Evolutionary conservation across 331 rosid genomes (phyloP).

Genomic region (Rhamnella rubrinervis): DNA sequence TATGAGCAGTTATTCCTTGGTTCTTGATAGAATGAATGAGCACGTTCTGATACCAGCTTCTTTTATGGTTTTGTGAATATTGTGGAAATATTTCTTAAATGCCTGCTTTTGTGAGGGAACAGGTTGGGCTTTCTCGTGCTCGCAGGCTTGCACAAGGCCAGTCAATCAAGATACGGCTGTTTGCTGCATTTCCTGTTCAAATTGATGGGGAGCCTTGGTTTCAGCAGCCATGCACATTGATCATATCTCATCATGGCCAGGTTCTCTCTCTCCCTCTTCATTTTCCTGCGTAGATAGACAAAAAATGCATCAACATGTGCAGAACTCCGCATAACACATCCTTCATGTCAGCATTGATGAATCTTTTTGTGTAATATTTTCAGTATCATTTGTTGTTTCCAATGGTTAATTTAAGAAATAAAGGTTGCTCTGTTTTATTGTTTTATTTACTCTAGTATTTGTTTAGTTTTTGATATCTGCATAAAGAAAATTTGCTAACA

Average conservation of each 20-base stretch:
- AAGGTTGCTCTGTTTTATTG: neutral
- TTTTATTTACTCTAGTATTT: too few relatives aligned
- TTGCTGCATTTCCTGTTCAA: conserved; percentile 84
- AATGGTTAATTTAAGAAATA: neutral
- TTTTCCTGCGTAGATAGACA: too few relatives aligned
- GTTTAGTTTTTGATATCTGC: neutral
- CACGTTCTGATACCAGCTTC: conserved; percentile 10
- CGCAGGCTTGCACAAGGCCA: conserved; percentile 97
- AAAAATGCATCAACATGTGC: too few relatives aligned
- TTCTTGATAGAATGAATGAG: neutral
- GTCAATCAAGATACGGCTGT: conserved; percentile 76
- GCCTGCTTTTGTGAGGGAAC: conserved; percentile 31
- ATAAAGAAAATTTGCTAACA: neutral
- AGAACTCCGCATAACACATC: too few relatives aligned
- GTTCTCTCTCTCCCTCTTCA: conserved; percentile 34
- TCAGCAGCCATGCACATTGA: conserved; percentile 72
- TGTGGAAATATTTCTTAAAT: conserved; percentile 28
- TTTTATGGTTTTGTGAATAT: conserved; percentile 10
- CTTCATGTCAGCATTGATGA: neutral
- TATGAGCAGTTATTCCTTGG: neutral
- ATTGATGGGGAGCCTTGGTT: conserved; percentile 98
- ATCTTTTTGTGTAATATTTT: neutral
- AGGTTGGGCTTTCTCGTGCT: conserved; percentile 99
- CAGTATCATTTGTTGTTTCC: neutral
- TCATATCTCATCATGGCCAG: conserved; percentile 93